Percentiles rank a stretch among this genome's conserved stretches.
phyloP scores from a whole-genome alignment of 2,329 filamentous ascomycete genomes.

The Ophiostoma australiae region DNA sequence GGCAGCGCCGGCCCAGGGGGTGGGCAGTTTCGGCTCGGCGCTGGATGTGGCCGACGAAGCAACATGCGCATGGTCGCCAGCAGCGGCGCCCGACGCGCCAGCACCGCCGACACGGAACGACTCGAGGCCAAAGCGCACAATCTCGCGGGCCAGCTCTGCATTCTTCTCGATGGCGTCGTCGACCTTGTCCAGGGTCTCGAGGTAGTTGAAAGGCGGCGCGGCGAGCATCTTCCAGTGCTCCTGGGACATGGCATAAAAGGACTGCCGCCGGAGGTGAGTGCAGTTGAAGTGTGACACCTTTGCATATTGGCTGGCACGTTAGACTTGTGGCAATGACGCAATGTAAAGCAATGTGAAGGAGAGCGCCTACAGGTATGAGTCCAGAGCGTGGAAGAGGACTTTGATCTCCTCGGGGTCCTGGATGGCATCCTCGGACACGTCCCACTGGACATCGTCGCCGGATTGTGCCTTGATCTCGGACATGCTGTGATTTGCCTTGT shows the following conservation, averaged over 20 bases:
- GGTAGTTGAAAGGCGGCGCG: slow-evolving; percentile 72
- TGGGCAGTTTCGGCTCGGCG: slow-evolving; percentile 46
- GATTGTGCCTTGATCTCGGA: neutral
- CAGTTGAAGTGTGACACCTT: slow-evolving; percentile 81
- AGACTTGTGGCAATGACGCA: neutral
- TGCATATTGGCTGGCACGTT: slow-evolving; percentile 65
- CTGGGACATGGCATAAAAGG: slow-evolving; percentile 85
- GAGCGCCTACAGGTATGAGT: slow-evolving; percentile 76
- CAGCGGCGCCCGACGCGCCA: neutral
- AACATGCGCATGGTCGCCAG: neutral
- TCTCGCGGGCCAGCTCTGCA: slow-evolving; percentile 72
- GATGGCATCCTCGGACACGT: slow-evolving; percentile 24
- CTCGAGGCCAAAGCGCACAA: slow-evolving; percentile 63
- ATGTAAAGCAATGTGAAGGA: too few species aligned
- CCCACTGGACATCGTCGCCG: slow-evolving; percentile 21
- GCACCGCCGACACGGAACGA: slow-evolving; percentile 53
- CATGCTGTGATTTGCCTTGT: neutral
- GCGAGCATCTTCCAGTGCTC: slow-evolving; percentile 80
- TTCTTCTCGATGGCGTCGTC: slow-evolving; percentile 89
- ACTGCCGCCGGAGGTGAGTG: slow-evolving; percentile 83
- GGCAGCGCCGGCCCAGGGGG: slow-evolving; percentile 63
- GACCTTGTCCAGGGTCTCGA: slow-evolving; percentile 70
- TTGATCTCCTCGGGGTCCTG: slow-evolving; percentile 71
- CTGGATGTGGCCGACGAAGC: slow-evolving; percentile 26
- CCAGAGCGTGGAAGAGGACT: slow-evolving; percentile 75